These are phyloP conservation scores for Paxillus rubicundulus DNA, from an alignment of 768 basidiomycete species.

Conservation along the genomic window DNA sequence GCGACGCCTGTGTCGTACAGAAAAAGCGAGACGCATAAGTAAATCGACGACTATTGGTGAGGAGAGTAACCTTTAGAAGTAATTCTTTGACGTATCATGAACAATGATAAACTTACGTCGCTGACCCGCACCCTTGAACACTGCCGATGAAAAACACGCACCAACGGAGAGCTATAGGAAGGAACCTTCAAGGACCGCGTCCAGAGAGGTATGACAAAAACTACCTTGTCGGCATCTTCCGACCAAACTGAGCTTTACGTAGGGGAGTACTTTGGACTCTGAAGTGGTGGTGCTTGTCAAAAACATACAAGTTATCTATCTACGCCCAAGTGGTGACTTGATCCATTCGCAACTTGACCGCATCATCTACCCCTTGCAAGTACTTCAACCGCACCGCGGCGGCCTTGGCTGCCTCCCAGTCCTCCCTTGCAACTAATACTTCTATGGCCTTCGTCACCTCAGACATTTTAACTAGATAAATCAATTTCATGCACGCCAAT, in stretches of 20 bases:
- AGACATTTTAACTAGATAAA: constrained; percentile 48
- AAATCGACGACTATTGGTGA: not conserved
- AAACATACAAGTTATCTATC: not conserved
- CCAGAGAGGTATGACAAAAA: not conserved
- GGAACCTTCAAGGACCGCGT: not conserved
- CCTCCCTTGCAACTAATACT: constrained; percentile 43
- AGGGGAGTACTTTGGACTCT: not conserved
- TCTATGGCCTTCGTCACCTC: constrained; percentile 47
- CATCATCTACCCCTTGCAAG: constrained; percentile 56
- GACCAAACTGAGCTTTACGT: not conserved
- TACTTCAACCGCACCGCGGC: constrained; percentile 74
- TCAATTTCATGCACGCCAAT: not conserved
- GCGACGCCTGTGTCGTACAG: constrained; percentile 48
- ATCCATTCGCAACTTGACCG: constrained; percentile 15
- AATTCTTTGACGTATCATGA: not conserved
- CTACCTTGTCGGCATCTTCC: constrained; percentile 21
- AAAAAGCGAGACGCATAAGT: constrained; percentile 52
- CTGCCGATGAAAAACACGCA: not conserved
- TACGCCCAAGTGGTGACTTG: not conserved
- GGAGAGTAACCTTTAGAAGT: not conserved
- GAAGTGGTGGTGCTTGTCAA: no score
- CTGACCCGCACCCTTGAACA: not conserved
- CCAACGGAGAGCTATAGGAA: not conserved
- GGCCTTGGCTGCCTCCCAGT: constrained; percentile 57
- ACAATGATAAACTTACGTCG: not conserved